Conservation (phyloP, 1,284 basidiomycete species). For the Trichosporon inkin region DNA sequence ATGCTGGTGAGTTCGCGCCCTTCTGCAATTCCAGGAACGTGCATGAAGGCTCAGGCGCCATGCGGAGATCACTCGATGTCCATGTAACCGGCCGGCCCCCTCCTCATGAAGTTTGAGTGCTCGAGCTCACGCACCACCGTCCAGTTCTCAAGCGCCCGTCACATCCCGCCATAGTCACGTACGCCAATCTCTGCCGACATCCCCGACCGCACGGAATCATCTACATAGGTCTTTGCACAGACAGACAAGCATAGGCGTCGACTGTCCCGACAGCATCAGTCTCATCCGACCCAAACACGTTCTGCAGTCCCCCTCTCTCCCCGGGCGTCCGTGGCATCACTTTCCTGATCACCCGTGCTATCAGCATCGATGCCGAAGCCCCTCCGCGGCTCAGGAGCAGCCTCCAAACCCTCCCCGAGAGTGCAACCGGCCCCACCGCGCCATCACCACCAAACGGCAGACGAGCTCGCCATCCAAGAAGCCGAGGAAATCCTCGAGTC, state of each 20-base stretch:
- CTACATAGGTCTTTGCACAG: too few species aligned
- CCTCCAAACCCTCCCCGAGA: neutral
- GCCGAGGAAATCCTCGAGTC: slow-evolving; percentile 26
- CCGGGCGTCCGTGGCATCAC: too few species aligned
- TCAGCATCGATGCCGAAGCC: slow-evolving; percentile 12
- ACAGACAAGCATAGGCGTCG: too few species aligned
- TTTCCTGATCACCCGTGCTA: neutral
- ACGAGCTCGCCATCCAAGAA: slow-evolving; percentile 35
- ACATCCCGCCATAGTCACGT: slow-evolving; percentile 1
- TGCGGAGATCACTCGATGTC: neutral
- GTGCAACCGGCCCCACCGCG: slow-evolving; percentile 12
- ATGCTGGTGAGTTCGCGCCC: neutral
- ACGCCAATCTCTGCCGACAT: neutral
- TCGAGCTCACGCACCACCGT: neutral
- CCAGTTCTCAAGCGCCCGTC: neutral
- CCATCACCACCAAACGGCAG: slow-evolving; percentile 35
- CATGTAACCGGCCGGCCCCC: neutral
- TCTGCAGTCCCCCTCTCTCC: too few species aligned
- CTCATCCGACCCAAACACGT: too few species aligned
- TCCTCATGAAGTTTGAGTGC: slow-evolving; percentile 2
- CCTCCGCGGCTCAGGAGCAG: slow-evolving; percentile 6
- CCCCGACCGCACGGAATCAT: neutral
- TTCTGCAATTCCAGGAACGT: neutral
- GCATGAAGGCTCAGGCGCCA: neutral
- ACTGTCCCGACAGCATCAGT: too few species aligned